These are phyloP conservation scores for Cyclotella kingstonii DNA, from an alignment of 108 stramenopile genomes.

Conservation along the genomic window DNA sequence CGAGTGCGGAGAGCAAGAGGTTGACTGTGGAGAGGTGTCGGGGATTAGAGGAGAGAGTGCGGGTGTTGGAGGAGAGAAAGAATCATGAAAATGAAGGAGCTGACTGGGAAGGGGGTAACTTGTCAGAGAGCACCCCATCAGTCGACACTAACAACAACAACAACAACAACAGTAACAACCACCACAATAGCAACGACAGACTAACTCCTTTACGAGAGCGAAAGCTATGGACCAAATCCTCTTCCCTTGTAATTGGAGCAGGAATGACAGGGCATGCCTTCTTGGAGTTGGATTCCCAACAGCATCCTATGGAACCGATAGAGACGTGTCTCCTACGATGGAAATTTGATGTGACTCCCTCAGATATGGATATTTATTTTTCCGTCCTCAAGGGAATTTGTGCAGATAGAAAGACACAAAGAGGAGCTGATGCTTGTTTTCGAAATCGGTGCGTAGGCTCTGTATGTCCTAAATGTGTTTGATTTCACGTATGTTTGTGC, in stretches of 20 bases:
- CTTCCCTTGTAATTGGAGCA: slow-evolving; percentile 76
- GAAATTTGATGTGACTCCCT: slow-evolving; percentile 82
- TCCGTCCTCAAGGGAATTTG: slow-evolving; percentile 74
- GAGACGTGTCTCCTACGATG: slow-evolving; percentile 75
- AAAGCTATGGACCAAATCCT: slow-evolving; percentile 57
- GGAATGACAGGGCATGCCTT: slow-evolving; percentile 55
- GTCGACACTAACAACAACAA: too few species aligned
- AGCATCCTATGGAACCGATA: slow-evolving; percentile 41
- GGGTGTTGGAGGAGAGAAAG: slow-evolving; percentile 36
- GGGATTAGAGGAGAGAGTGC: slow-evolving; percentile 64
- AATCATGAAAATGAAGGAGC: neutral
- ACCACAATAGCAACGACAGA: too few species aligned
- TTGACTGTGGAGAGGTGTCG: slow-evolving; percentile 61
- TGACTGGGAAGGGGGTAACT: slow-evolving; percentile 8
- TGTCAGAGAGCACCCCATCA: too few species aligned
- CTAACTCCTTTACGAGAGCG: slow-evolving; percentile 26
- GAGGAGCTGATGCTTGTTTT: slow-evolving; percentile 54
- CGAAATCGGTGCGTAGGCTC: slow-evolving; percentile 26
- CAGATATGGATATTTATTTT: slow-evolving; percentile 65
- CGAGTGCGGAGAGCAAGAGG: slow-evolving; percentile 75
- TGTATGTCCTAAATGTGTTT: slow-evolving; percentile 24
- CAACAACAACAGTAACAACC: too few species aligned
- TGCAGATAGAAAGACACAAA: slow-evolving; percentile 48
- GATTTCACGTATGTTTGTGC: neutral
- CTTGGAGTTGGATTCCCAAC: slow-evolving; percentile 42